Base-by-base conservation (phyloP, 495 filamentous ascomycete species). In the Talaromyces wortmannii region DNA sequence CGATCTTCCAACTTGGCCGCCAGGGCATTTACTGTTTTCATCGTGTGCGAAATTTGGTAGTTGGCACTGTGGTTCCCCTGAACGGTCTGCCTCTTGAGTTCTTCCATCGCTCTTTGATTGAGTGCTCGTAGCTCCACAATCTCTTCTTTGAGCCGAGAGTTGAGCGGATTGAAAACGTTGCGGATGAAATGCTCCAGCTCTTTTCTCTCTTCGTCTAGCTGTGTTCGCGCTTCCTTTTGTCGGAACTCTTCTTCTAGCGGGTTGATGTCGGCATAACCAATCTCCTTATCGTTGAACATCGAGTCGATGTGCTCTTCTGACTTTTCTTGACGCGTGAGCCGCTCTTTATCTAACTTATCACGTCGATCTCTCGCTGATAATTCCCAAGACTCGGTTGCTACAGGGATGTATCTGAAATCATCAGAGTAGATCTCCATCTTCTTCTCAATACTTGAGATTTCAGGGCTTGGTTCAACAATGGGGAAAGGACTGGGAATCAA, bases 211-310 rank as follows among this genome's bases (percentile, higher is more conserved):
- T 85, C 82, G 17, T 78, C 73, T 23, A 79, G 68, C 59, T 83
- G 80, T 18, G 65, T 64, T 7, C 73, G 72, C 43, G 75, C 74
- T 62, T 85, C 82, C 7, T 65, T 69, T 55, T 76, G 75, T 36
- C 81, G 78, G 59, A 83, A 84, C 31, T 83, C 79, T 53, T 80
- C 76, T 58, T 84, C 82, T n/a, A 84, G 68, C 16, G 71, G 70
- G 44, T 76, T 74, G 53, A 85, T 84, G 57, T 85, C 82, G 17
- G 77, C 80, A 63, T 85, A 84, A 2, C 78, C 78, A 55, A 85
- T 84, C 51, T 80, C 75, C 55, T 83, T 79, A 43, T 71, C 74
- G 57, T 83, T 78, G 67, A 82, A 85, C 15, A 84, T 67, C 8
- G 67, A 67, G 58, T 84, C 79, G 29, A 80, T 80, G 45, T 74